phyloP scores from a whole-genome alignment of 2,329 filamentous ascomycete genomes.

The Kalmusia sp. region DNA sequence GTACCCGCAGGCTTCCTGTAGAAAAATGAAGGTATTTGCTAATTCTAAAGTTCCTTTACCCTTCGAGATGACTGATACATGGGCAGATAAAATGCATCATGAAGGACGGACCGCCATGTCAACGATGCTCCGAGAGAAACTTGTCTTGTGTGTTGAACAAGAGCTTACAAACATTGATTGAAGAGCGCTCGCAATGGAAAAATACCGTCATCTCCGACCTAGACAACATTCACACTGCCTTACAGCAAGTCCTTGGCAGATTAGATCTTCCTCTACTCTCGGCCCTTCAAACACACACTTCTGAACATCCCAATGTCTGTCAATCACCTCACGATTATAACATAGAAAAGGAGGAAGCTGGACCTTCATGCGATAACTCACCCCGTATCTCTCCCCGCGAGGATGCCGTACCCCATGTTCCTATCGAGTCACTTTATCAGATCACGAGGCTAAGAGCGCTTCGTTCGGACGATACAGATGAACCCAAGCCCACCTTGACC shows the following conservation, averaged over 20 bases:
- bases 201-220: conserved; percentile 34
- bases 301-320: conserved; percentile 19
- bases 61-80: neutral
- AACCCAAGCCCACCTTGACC: conserved; percentile 22
- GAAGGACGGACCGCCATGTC: conserved; percentile 57
- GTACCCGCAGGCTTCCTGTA: conserved; percentile 62
- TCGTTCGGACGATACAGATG: conserved; percentile 50
- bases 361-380: conserved; percentile 40
- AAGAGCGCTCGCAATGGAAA: conserved; percentile 50
- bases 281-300: conserved; percentile 37
- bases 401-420: conserved; percentile 39
- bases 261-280: conserved; percentile 47
- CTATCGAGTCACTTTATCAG: conserved; percentile 58
- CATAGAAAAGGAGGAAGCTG: conserved; percentile 46
- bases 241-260: conserved; percentile 52
- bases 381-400: conserved; percentile 35
- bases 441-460: conserved; percentile 51
- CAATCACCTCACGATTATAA: conserved; percentile 37
- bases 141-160: conserved; percentile 61
- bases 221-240: conserved; percentile 37
- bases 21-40: conserved; percentile 55
- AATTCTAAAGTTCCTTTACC: too few species aligned
- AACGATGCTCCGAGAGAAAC: conserved; percentile 57
- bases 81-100: conserved; percentile 60
- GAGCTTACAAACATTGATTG: conserved; percentile 57